Percentiles rank a stretch among this genome's conserved stretches.
Evolutionary conservation across 2,329 filamentous ascomycete species (phyloP).

Genomic region (Teratosphaeria epicoccoides): DNA sequence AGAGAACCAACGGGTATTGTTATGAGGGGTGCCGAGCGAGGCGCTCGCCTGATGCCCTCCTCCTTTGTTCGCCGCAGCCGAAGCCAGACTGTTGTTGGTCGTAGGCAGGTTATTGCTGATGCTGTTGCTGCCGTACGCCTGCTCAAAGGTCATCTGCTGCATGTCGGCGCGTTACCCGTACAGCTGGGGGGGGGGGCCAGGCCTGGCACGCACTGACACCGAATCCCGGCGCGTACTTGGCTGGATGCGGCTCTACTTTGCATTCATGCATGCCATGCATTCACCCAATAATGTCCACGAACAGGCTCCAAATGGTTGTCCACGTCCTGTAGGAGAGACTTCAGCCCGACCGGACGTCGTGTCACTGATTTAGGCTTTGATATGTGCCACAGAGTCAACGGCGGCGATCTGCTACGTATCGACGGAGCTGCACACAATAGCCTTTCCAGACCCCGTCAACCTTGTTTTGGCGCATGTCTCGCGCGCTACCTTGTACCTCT

Average conservation of each 20-base stretch:
- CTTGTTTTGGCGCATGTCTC: neutral
- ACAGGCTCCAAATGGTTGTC: neutral
- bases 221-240: neutral
- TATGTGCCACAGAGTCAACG: neutral
- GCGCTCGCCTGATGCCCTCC: neutral
- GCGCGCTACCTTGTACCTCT: neutral
- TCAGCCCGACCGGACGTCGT: neutral
- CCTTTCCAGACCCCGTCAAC: neutral
- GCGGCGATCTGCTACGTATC: neutral
- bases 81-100: neutral
- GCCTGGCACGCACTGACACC: neutral
- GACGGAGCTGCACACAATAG: neutral
- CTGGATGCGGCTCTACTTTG: neutral
- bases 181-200: neutral
- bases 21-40: neutral
- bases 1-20: constrained; percentile 17
- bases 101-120: neutral
- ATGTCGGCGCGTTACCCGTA: neutral
- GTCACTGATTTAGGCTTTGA: neutral
- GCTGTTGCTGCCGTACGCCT: neutral
- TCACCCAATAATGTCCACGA: neutral
- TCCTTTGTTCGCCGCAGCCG: neutral
- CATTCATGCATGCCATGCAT: neutral
- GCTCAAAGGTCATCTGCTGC: neutral
- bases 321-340: neutral